These are phyloP conservation scores for Trichothecium roseum DNA, from an alignment of 2,329 filamentous ascomycete species.

Conservation along the genomic window DNA sequence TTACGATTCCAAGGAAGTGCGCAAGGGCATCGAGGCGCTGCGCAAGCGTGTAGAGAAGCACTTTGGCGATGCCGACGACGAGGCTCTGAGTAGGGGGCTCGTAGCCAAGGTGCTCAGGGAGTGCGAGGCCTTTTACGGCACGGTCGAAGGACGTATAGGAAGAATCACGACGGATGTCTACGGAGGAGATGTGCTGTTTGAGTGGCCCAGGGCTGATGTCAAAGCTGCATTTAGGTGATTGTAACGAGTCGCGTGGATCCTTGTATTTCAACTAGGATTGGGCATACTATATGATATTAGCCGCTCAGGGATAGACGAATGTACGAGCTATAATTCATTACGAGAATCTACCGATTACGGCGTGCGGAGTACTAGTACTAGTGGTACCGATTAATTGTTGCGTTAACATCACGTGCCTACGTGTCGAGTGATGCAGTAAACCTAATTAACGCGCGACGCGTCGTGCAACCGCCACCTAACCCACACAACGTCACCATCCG, in stretches of 20 bases:
- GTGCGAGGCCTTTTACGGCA: constrained; percentile 52
- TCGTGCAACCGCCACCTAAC: no score
- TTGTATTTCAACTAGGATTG: background rate
- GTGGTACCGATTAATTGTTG: no score
- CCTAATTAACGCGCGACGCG: no score
- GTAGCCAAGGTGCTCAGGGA: constrained; percentile 48
- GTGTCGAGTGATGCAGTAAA: no score
- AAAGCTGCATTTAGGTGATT: constrained; percentile 41
- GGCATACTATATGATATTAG: no score
- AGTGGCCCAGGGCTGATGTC: constrained; percentile 56
- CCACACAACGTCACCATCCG: no score
- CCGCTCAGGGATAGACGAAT: no score
- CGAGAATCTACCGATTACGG: no score
- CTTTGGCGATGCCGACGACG: constrained; percentile 81
- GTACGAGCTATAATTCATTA: no score
- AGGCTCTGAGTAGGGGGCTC: constrained; percentile 48
- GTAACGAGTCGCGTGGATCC: no score
- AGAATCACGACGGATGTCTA: constrained; percentile 53
- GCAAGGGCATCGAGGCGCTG: constrained; percentile 81
- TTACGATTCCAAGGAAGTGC: constrained; percentile 76
- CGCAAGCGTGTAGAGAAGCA: constrained; percentile 94
- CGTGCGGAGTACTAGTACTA: no score
- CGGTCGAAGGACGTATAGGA: constrained; percentile 50
- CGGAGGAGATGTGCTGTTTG: constrained; percentile 52
- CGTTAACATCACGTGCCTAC: no score